Conservation (phyloP, 768 basidiomycete genomes). For the Tephrocybe sp. region DNA sequence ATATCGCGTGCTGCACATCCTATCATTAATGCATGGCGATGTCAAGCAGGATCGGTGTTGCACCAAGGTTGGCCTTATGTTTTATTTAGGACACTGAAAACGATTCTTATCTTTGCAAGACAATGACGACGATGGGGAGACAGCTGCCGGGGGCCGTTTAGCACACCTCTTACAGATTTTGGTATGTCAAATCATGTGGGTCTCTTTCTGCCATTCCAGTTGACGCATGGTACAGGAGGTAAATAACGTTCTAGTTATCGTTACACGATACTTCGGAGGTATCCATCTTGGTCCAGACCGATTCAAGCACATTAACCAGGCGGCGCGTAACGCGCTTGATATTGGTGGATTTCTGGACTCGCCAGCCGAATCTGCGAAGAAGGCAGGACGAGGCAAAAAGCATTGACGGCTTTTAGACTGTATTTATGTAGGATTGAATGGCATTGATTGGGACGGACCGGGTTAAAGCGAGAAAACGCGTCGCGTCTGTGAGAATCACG, state of each 20-base stretch:
- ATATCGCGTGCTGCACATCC: conserved; percentile 79
- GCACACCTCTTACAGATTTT: conserved; percentile 91
- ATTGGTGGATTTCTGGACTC: conserved; percentile 87
- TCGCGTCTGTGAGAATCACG: conserved; percentile 7
- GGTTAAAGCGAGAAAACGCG: too few species aligned
- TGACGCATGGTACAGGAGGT: conserved; percentile 52
- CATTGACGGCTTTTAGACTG: conserved; percentile 10
- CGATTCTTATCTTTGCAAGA: conserved; percentile 43
- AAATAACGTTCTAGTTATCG: conserved; percentile 83
- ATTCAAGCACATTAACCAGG: conserved; percentile 94
- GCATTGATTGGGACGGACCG: too few species aligned
- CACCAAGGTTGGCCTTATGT: conserved; percentile 60
- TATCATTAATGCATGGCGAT: conserved; percentile 82
- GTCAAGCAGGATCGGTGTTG: conserved; percentile 61
- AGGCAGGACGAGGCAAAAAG: conserved; percentile 22
- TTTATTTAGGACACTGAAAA: neutral
- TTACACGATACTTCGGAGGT: conserved; percentile 94
- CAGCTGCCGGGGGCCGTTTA: conserved; percentile 86
- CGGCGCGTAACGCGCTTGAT: conserved; percentile 89
- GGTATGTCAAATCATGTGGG: conserved; percentile 36
- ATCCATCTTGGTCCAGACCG: conserved; percentile 87
- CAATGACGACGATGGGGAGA: conserved; percentile 94
- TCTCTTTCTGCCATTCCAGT: neutral
- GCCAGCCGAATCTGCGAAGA: conserved; percentile 34
- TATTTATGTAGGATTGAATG: too few species aligned